Base-by-base conservation (phyloP, 768 basidiomycete species). In the Psilocybe azurescens region DNA sequence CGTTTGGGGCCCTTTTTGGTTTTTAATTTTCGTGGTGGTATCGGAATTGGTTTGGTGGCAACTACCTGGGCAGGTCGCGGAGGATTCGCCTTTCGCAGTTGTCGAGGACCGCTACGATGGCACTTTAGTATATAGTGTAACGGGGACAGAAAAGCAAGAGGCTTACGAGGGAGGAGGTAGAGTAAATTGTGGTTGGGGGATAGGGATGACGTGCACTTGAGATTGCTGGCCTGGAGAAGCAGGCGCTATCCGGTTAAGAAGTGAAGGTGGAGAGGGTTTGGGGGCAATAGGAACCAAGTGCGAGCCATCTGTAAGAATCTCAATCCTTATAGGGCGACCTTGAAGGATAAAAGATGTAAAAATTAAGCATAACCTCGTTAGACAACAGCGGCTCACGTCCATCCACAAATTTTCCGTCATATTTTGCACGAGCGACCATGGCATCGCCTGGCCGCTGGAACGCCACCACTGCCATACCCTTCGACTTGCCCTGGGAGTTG, bases 371-470 rank as follows among this genome's bases (percentile, higher is more conserved):
- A 30, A 41, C 38, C 1, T 36, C 6, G 38, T 13, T 16, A 2
- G 5, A 24, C 28, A 41, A 52, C 60, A 54, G 33, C 11, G 18
- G 80, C 82, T 72, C 64, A 83, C 84, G 77, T 56, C 82, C 83
- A 68, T 93, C 91, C 20, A 93, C 85, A 54, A 91, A 83, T 75
- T 90, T 90, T 49, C 89, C 89, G 65, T 93, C 79, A 67, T 90
- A 93, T 74, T 90, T 92, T 28, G 78, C 70, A 41, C 84, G 83
- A 8, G 91, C 91, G 44, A 84, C 64, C 1, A 71, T 75, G 7
- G 91, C 91, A 73, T 91, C 89, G 1, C 80, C 86, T 7, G 82
- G 63, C 33, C 87, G 82, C 66, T 86, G 82, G 68, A 93, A 93
- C 0, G 78, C 68, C 2, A 93, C 88, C 13, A 93, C 73, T 2